Evolutionary conservation across 2,329 filamentous ascomycete species (phyloP).

Genomic region (Verticillium longisporum): DNA sequence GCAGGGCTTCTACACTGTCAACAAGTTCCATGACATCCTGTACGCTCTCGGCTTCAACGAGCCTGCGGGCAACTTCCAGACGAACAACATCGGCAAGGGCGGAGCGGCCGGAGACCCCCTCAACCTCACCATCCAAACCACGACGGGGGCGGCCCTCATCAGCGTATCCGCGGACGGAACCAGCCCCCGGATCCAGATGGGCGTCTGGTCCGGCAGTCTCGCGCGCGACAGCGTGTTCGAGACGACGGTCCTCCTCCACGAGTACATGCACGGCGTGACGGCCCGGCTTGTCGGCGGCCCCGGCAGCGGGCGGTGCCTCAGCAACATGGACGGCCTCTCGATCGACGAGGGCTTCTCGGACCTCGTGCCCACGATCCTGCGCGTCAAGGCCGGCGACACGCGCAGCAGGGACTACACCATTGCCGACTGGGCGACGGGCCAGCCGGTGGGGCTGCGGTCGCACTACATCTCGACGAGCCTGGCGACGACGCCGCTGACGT

Average conservation of each 20-base stretch:
- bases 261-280: slow-evolving; percentile 3
- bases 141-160: slow-evolving; percentile 19
- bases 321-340: slow-evolving; percentile 32
- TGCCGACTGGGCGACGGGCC: slow-evolving; percentile 36
- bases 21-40: slow-evolving; percentile 47
- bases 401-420: slow-evolving; percentile 36
- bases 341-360: slow-evolving; percentile 47
- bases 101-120: slow-evolving; percentile 40
- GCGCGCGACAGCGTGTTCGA: slow-evolving; percentile 1
- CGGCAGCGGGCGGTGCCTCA: slow-evolving; percentile 36
- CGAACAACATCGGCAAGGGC: slow-evolving; percentile 41
- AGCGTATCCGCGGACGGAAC: neutral
- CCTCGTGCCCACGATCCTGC: slow-evolving; percentile 40
- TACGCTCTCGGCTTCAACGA: slow-evolving; percentile 48
- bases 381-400: slow-evolving; percentile 34
- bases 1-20: slow-evolving; percentile 50
- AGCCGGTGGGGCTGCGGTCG: slow-evolving; percentile 30
- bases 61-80: slow-evolving; percentile 46
- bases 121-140: slow-evolving; percentile 44
- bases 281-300: slow-evolving; percentile 30
- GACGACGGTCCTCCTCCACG: neutral
- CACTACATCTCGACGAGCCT: slow-evolving; percentile 39
- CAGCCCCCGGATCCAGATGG: slow-evolving; percentile 1
- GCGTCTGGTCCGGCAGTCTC: neutral
- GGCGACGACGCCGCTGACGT: slow-evolving; percentile 36